phyloP scores from a whole-genome alignment of 2,329 filamentous ascomycete genomes.

The Aschersonia sp. region DNA sequence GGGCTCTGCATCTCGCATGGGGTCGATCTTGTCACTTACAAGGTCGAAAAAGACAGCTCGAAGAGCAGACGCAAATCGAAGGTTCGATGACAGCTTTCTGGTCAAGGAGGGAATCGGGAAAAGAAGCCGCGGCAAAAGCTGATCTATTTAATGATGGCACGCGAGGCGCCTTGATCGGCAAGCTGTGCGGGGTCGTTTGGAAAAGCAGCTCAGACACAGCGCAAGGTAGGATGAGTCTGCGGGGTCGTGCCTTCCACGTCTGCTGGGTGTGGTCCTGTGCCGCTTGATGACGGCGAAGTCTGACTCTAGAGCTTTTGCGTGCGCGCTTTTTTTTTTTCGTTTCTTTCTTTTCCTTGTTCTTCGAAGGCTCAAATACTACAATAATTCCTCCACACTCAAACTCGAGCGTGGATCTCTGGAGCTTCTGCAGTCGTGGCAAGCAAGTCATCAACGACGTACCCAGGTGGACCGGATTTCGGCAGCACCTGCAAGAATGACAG shows the following conservation, averaged over 20 bases:
- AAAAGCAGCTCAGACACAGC: neutral
- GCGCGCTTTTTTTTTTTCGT: too few relatives aligned
- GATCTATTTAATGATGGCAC: neutral
- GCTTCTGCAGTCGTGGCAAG: too few relatives aligned
- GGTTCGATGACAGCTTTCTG: neutral
- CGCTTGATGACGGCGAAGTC: neutral
- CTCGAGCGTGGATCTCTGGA: too few relatives aligned
- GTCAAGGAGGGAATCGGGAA: neutral
- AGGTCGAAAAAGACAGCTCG: neutral
- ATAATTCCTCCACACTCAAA: too few relatives aligned
- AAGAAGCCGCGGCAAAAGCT: neutral
- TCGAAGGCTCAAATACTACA: too few relatives aligned
- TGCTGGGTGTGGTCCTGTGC: neutral
- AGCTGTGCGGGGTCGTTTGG: neutral
- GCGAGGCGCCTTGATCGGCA: neutral
- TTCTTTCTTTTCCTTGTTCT: too few relatives aligned
- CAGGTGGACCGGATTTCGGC: too few relatives aligned
- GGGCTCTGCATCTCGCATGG: constrained; percentile 1
- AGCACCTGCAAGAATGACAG: too few relatives aligned
- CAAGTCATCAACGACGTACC: too few relatives aligned
- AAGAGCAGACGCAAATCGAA: neutral
- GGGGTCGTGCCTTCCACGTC: neutral
- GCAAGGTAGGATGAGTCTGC: neutral
- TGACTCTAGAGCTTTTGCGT: neutral
- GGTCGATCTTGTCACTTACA: constrained; percentile 3